A percentile compares a stretch with the other conserved stretches of the same genome.
phyloP scores from a whole-genome alignment of 345 rosid genomes.

The Mangifera indica region DNA sequence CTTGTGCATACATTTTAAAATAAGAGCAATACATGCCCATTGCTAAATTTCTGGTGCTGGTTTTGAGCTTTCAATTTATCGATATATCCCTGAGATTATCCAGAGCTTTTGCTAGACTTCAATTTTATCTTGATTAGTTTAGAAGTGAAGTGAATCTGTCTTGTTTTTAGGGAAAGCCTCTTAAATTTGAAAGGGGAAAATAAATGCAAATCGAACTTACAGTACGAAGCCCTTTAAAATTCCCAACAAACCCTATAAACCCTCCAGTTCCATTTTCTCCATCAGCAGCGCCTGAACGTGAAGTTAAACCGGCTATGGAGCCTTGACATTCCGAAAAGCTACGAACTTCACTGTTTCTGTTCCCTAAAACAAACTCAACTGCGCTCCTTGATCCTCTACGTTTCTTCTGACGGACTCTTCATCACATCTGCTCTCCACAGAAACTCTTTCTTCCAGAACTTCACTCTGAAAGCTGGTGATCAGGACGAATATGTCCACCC shows the following conservation, averaged over 20 bases:
- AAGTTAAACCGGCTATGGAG: no score
- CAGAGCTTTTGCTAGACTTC: not conserved
- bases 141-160: no score
- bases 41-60: not conserved
- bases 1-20: not conserved
- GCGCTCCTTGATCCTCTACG: conserved; percentile 76
- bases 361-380: conserved; percentile 50
- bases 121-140: no score
- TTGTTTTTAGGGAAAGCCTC: no score
- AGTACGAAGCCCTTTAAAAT: no score
- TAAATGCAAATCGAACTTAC: no score
- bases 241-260: no score
- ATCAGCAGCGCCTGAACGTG: no score
- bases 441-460: conserved; percentile 89
- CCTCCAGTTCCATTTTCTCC: not conserved
- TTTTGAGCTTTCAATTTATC: not conserved
- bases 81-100: not conserved
- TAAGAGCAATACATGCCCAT: not conserved
- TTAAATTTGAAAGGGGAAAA: no score
- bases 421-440: conserved; percentile 79
- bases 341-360: no score
- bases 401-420: conserved; percentile 68
- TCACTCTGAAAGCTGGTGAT: conserved; percentile 71
- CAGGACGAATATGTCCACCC: conserved; percentile 91
- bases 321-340: no score